phyloP scores from a whole-genome alignment of 768 basidiomycete species.

The Grammothele lineata region DNA sequence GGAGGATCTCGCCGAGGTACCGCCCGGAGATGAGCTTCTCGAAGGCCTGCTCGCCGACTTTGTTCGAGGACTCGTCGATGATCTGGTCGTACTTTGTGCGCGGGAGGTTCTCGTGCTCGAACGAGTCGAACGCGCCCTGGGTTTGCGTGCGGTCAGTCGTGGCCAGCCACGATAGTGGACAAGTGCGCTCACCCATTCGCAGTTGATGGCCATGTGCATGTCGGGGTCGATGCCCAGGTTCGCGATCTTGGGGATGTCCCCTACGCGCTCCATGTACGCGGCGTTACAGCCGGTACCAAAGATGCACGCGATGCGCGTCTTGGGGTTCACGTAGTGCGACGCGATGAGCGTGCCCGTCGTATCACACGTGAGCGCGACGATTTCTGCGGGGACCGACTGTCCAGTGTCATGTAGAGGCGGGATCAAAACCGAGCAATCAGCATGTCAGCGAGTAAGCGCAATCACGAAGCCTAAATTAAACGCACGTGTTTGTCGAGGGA shows the following conservation, averaged over 20 bases:
- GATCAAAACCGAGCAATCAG: too few species aligned
- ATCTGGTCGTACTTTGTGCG: constrained; percentile 90
- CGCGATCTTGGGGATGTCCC: constrained; percentile 81
- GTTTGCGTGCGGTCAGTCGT: not conserved
- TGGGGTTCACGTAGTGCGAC: constrained; percentile 90
- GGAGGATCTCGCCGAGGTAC: constrained; percentile 93
- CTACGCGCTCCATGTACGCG: constrained; percentile 92
- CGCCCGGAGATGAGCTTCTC: constrained; percentile 98
- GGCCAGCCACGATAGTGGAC: not conserved
- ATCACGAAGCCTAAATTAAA: constrained; percentile 5
- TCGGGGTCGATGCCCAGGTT: constrained; percentile 61
- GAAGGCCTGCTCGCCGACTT: constrained; percentile 92
- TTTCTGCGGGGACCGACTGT: constrained; percentile 76
- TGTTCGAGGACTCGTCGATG: constrained; percentile 94
- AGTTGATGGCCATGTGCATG: constrained; percentile 90
- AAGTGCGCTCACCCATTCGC: constrained; percentile 73
- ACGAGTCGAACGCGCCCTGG: constrained; percentile 96
- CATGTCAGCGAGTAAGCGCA: not conserved
- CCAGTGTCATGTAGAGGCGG: too few species aligned
- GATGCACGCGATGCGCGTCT: constrained; percentile 90
- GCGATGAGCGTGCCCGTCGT: constrained; percentile 98
- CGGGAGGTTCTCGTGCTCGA: constrained; percentile 90
- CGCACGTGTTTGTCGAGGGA: constrained; percentile 75
- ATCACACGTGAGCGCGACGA: constrained; percentile 93
- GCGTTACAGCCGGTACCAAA: constrained; percentile 99